phyloP scores from a whole-genome alignment of 2,329 filamentous ascomycete genomes.

The Thelonectria olida region DNA sequence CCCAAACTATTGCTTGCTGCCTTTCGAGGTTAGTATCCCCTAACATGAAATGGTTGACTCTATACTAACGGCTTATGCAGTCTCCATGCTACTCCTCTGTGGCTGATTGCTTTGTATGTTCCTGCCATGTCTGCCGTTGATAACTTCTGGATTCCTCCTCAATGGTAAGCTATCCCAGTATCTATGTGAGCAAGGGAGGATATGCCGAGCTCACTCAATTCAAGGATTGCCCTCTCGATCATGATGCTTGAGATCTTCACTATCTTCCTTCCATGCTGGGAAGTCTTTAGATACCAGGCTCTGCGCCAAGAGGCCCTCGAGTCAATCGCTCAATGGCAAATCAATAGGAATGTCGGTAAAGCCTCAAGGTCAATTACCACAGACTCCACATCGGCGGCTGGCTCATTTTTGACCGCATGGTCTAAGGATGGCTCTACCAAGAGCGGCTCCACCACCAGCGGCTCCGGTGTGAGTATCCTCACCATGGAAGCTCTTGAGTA shows the following conservation, averaged over 20 bases:
- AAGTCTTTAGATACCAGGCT: constrained; percentile 57
- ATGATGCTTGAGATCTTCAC: constrained; percentile 68
- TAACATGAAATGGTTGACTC: neutral
- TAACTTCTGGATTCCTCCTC: constrained; percentile 62
- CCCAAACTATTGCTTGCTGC: constrained; percentile 65
- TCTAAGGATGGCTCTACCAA: neutral
- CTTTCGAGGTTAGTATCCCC: constrained; percentile 49
- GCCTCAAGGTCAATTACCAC: neutral
- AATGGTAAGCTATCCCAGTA: constrained; percentile 61
- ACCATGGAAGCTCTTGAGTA: constrained; percentile 71
- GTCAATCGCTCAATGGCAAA: constrained; percentile 14
- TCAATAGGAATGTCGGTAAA: neutral
- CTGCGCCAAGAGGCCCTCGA: constrained; percentile 45
- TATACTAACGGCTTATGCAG: constrained; percentile 41
- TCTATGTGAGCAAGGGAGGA: constrained; percentile 38
- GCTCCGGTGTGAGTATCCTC: neutral
- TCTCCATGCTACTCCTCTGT: constrained; percentile 71
- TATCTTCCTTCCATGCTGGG: constrained; percentile 69
- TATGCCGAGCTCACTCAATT: neutral
- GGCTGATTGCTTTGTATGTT: constrained; percentile 65
- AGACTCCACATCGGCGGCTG: neutral
- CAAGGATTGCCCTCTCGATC: constrained; percentile 60
- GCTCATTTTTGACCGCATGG: neutral
- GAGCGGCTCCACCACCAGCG: no score
- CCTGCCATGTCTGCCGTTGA: constrained; percentile 61